Percentiles rank a stretch among this genome's conserved stretches.
Evolutionary conservation across 163 green algal species (phyloP).

Genomic region (Trebouxiophyceae sp.): DNA sequence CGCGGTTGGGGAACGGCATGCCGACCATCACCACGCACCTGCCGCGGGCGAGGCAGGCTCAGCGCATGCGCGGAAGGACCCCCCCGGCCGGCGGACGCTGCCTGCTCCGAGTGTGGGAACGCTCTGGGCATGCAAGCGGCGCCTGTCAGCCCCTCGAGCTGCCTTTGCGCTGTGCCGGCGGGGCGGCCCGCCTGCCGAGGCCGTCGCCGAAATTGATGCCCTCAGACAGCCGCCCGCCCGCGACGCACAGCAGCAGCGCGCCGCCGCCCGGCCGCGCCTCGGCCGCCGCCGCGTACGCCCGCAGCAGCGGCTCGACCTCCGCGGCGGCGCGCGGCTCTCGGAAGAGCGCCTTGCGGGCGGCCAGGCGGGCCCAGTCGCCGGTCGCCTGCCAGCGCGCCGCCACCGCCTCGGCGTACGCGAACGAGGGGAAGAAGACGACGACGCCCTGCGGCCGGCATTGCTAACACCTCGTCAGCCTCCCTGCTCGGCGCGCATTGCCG

Average conservation of each 20-base stretch:
- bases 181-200: conserved; percentile 72
- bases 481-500: too few relatives aligned
- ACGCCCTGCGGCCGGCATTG: conserved; percentile 58
- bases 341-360: conserved; percentile 45
- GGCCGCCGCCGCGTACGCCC: conserved; percentile 7
- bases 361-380: conserved; percentile 31
- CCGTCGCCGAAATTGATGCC: conserved; percentile 99
- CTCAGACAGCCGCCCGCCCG: conserved; percentile 93
- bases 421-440: conserved; percentile 90
- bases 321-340: conserved; percentile 52
- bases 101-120: too few relatives aligned
- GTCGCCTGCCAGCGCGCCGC: conserved; percentile 27
- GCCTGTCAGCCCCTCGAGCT: too few relatives aligned
- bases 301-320: conserved; percentile 71
- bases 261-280: conserved; percentile 32
- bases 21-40: conserved; percentile 90
- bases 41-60: too few relatives aligned
- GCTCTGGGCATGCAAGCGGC: too few relatives aligned
- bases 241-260: conserved; percentile 76
- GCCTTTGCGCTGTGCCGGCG: too few relatives aligned
- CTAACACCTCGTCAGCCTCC: too few relatives aligned
- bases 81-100: too few relatives aligned
- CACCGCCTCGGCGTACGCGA: conserved; percentile 65
- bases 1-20: conserved; percentile 89
- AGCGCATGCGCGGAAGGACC: too few relatives aligned